Evolutionary conservation across 495 filamentous ascomycete genomes (phyloP), one percentile per base, ranked within the genome.

Genomic region (Penicillium ochrochloron): DNA sequence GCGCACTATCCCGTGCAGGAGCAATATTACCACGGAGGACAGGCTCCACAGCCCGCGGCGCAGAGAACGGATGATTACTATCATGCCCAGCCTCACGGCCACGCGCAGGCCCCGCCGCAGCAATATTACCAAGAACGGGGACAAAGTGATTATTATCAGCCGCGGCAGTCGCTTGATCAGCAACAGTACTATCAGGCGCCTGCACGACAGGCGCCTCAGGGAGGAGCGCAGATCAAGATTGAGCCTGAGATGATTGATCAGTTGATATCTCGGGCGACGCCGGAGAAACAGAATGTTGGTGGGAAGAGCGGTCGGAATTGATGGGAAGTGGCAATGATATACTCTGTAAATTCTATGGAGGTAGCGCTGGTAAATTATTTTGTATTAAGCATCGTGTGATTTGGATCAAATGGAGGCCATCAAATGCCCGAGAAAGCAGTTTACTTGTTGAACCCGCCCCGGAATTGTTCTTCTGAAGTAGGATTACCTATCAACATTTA

Each of bases 151-250:
- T 54, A 33, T 27, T 54, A 54, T 34, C 27, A 33, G 51, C 8
- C 27, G 51, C 51, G 51, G 15, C 51, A 54, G 31, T 34, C 63
- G 23, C 57, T 61, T 19, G 31, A 57, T 35, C 46, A 62, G 27
- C 53, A 66, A 25, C 55, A 66, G 29, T 34, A 31, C 15, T 54
- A 54, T 25, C 27, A 34, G 12, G 31, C n/a, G 2, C 31, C 17
- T 33, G 51, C 51, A 15, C 27, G 51, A 54, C 51, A 9, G 15
- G 31, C 5, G 15, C 51, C 51, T 27, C 51, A 33, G 15, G 51
- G 51, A n/a, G 51, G 51, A 11, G 51, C 29, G 15, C 51, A 34
- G 27, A 54, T 62, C 29, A 41, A 57, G 35, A 25, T 41, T 9
- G 54, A 57, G 54, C 54, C 54, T 23, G 33, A 57, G 41, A 33